Evolutionary conservation across 352 stramenopile species (phyloP).

Genomic region (Globisporangium splendens): DNA sequence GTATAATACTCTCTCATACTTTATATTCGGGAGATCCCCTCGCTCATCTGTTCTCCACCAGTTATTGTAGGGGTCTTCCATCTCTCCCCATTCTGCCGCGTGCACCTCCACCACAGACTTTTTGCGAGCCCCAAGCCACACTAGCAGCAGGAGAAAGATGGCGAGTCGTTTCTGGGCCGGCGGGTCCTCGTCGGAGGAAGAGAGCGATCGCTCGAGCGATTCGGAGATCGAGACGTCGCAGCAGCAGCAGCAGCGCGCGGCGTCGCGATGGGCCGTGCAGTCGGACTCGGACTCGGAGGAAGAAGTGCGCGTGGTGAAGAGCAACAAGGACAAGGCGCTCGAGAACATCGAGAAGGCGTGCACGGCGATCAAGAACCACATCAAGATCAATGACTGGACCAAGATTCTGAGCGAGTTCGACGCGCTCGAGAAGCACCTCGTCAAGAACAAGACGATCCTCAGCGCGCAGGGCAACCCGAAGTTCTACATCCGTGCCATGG

Average conservation of each 20-base stretch:
- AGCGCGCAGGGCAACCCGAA: constrained; percentile 80
- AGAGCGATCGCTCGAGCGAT: constrained; percentile 69
- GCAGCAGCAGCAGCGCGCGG: constrained; percentile 67
- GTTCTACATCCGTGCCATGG: constrained; percentile 92
- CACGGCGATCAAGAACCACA: constrained; percentile 81
- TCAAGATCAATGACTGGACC: constrained; percentile 96
- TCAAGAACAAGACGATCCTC: constrained; percentile 88
- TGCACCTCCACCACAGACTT: background rate
- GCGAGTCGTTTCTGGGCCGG: constrained; percentile 84
- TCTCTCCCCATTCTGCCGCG: background rate
- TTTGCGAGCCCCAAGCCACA: background rate
- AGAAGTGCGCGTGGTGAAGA: constrained; percentile 94
- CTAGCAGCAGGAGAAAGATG: constrained; percentile 32
- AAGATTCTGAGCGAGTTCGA: constrained; percentile 96
- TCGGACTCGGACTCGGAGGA: constrained; percentile 84
- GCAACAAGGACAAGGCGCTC: constrained; percentile 90
- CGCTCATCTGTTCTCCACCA: constrained; percentile 7
- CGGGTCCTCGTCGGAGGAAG: constrained; percentile 74
- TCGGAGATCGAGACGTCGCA: constrained; percentile 74
- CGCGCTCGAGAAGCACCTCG: constrained; percentile 89
- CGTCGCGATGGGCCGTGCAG: constrained; percentile 77
- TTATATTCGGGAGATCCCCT: background rate
- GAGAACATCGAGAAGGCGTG: constrained; percentile 69
- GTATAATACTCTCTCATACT: background rate
- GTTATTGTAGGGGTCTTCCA: constrained; percentile 7